Conservation (phyloP, 2,329 filamentous ascomycete genomes). For the Lasiodiplodia citricola region DNA sequence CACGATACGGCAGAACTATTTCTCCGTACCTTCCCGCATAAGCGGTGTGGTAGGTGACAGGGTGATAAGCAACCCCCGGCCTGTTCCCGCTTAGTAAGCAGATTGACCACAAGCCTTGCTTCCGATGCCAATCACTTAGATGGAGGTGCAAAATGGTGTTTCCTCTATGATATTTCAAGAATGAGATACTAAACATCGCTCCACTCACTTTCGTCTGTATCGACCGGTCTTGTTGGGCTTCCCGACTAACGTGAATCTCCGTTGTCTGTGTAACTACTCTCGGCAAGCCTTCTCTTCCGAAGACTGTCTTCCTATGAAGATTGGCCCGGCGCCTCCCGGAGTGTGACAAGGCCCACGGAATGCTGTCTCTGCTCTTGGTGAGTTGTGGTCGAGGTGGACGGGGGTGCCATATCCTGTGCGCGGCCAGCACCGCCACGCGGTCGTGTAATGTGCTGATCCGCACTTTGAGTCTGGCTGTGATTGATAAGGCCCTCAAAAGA, state of each 20-base stretch:
- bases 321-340: neutral
- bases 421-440: neutral
- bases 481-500: neutral
- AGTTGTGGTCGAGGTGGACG: neutral
- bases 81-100: too few species aligned
- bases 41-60: too few species aligned
- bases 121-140: too few species aligned
- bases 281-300: neutral
- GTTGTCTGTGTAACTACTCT: neutral
- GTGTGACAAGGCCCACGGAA: neutral
- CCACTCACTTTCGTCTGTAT: too few species aligned
- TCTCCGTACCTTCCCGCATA: too few species aligned
- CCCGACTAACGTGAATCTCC: neutral
- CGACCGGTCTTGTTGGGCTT: neutral
- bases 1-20: too few species aligned
- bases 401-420: neutral
- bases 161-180: too few species aligned
- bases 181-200: too few species aligned
- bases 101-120: too few species aligned
- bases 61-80: too few species aligned
- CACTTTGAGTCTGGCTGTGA: neutral
- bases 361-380: neutral
- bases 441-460: neutral
- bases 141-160: too few species aligned
- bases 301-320: neutral